Evolutionary conservation across 805 yeast genomes (phyloP), one percentile per base, ranked within the genome.

Genomic region (Metahyphopichia silvanorum): DNA sequence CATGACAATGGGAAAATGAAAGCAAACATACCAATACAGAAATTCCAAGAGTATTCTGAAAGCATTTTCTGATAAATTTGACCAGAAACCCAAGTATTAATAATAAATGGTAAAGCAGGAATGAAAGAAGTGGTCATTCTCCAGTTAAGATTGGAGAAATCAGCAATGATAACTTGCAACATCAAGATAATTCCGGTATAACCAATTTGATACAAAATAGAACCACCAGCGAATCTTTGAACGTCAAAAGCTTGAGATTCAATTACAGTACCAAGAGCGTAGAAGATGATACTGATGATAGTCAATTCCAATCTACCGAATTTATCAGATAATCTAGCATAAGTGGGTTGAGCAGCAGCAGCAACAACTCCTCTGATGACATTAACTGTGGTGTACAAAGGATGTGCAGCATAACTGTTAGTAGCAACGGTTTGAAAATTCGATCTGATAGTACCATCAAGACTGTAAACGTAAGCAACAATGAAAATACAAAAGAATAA

Each of bases 21-120:
- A 2, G 88, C 87, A 84, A 84, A 83, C 74, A 83, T 82, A 24
- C 82, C 88, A 44, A 82, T 76, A 47, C 81, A 82, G 38, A 46
- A 62, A 31, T 41, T 49, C 89, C 89, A 83, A 9, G 77, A 67
- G 81, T 86, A 80, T 21, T 67, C 50, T 9, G 56, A 56, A 21
- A 59, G 59, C 35, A 68, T 55, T 21, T 57, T 57, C 6, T 53
- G 42, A 11, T 72, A 57, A 29, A 84, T 64, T 45, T 78, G 63
- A 49, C 87, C 91, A 18, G 79, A 59, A 35, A 82, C 69, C 93
- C 93, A 85, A 11, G 91, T 79, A 57, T 81, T 84, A 57, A 85
- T 78, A 46, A 84, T 75, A 46, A 72, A 80, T 2, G 91, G 91
- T 47, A 77, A 65, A 4, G 86, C 76, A 16, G 89, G 86, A 22